A percentile compares a stretch with the other conserved stretches of the same genome.
Conservation (phyloP, 331 rosid genomes). For the Pyrus hybrid region DNA sequence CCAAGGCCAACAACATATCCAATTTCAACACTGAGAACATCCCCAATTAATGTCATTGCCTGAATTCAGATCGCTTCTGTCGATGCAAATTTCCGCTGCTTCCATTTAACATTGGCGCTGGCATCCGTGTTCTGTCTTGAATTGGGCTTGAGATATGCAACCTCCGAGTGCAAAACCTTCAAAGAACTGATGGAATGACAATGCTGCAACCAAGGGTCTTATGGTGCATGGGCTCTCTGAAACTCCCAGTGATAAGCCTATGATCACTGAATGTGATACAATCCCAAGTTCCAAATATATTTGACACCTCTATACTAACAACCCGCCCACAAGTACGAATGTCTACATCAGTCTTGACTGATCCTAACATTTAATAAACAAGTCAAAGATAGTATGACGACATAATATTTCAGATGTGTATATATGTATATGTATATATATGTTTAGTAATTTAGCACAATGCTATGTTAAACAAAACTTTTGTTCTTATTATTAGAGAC, state of each 20-base stretch:
- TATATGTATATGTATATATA: no score
- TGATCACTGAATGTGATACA: conserved; percentile 91
- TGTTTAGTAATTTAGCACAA: neutral
- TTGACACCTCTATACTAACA: neutral
- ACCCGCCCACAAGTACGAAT: neutral
- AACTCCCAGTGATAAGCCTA: conserved; percentile 81
- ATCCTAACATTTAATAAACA: no score
- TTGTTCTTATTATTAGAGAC: neutral
- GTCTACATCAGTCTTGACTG: fast-evolving
- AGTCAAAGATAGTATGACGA: neutral
- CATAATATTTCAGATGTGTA: no score
- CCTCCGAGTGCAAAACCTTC: conserved; percentile 99
- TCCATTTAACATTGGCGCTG: no score
- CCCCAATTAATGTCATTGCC: neutral
- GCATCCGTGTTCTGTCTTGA: no score
- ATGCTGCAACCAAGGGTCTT: conserved; percentile 78
- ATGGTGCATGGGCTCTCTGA: conserved; percentile 89
- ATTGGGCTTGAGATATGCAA: conserved; percentile 89
- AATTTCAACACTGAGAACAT: neutral
- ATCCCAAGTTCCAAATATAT: conserved; percentile 75
- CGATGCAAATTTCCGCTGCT: no score
- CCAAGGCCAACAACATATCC: neutral
- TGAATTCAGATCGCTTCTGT: neutral
- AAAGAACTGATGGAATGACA: conserved; percentile 92
- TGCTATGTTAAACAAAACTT: neutral